Percentiles rank a stretch among this genome's conserved stretches.
These are phyloP conservation scores for Populus alba DNA, from an alignment of 345 rosid species.

Conservation along the genomic window DNA sequence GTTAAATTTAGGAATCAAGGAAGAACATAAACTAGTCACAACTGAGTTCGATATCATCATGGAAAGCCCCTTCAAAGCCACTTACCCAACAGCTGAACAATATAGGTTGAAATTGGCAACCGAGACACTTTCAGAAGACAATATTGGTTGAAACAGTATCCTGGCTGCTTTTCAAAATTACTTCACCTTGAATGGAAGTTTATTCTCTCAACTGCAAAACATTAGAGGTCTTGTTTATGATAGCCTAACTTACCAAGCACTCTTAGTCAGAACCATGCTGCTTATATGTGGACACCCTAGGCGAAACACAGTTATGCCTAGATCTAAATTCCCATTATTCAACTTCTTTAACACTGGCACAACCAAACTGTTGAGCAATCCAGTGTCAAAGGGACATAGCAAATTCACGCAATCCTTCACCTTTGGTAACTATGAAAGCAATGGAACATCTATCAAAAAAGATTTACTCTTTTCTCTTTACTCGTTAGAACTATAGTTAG, in stretches of 20 bases:
- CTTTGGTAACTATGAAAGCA: background rate
- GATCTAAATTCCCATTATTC: background rate
- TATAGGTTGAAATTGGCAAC: background rate
- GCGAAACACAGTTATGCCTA: background rate
- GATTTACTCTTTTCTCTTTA: background rate
- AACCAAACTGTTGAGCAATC: background rate
- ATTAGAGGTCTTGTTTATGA: background rate
- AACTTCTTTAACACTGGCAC: background rate
- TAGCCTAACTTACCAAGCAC: background rate
- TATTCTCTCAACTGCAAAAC: background rate
- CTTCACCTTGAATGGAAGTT: too few species aligned
- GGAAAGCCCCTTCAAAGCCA: background rate
- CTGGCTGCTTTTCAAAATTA: background rate
- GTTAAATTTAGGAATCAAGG: background rate
- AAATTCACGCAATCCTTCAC: background rate
- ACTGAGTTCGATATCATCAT: background rate
- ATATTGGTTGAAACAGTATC: background rate
- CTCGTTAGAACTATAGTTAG: background rate
- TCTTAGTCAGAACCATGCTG: background rate
- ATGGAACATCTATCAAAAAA: background rate
- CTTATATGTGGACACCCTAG: background rate
- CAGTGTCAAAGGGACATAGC: background rate
- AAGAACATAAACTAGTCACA: background rate
- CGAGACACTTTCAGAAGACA: background rate
- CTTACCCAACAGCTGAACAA: background rate